Base-by-base conservation (phyloP, 371 early-diverging fungal genomes). In the Mortierella sp. region DNA sequence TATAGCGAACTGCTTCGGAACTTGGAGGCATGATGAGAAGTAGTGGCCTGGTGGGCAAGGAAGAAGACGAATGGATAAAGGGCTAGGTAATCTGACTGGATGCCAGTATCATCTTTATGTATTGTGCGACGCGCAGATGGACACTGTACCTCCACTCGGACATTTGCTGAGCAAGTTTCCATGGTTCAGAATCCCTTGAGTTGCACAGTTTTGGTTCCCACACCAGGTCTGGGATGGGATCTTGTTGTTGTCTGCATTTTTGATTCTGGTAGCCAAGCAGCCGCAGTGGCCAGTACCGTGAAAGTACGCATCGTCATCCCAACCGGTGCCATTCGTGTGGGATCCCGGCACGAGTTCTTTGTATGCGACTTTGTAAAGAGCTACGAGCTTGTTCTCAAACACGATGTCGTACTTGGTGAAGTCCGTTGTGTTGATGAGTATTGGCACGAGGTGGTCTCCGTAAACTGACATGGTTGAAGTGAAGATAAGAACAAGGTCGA, bases 221-320 rank as follows among this genome's bases (percentile, higher is more conserved):
- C 54, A 54, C 54, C 54, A 54, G 10, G 31, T 21, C 0, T 54
- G 4, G 8, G 52, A 12, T 9, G 19, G 23, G 21, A 61, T 31
- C 13, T 14, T 26, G 2, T 3, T 2, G 21, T 30, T 26, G 8
- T 30, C 30, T 18, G 28, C 12, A 14, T 28, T 10, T 14, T 24
- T 19, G 30, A 50, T 18, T 16, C 51, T 26, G 1, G 28, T 28
- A 12, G 10, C 14, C 26, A 50, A 16, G 18, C 51, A 50, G 21
- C 51, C 51, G 18, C 51, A 50, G 21, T 55, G 55, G 14, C 54
- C 54, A 10, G 54, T 39, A 10, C 54, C 41, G 21, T 54, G 41
- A 39, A 52, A 52, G n/a, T 7, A 54, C 10, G 54, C 41, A 2
- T 54, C 39, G 38, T 39, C 13, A 2, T 39, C 14, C 39, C 54